phyloP scores from a whole-genome alignment of 2,329 filamentous ascomycete species.

The Dothistroma pini region DNA sequence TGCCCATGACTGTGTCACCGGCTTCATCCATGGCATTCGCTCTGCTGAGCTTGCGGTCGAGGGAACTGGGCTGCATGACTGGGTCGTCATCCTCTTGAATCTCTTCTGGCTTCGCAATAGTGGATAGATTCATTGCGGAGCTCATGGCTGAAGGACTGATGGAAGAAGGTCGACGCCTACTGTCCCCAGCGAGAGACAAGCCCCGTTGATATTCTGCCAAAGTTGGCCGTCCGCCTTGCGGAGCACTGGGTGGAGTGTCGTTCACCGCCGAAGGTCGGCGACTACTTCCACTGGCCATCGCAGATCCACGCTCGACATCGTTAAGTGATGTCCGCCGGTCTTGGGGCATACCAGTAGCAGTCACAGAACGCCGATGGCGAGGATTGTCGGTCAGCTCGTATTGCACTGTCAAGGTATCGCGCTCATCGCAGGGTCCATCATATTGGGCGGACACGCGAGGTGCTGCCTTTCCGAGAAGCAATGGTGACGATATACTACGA shows the following conservation, averaged over 20 bases:
- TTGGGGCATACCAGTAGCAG: not conserved
- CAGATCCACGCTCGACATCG: not conserved
- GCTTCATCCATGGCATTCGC: slow-evolving; percentile 16
- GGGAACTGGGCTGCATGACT: slow-evolving; percentile 1
- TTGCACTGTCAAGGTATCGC: slow-evolving; percentile 7
- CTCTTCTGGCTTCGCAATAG: slow-evolving; percentile 19
- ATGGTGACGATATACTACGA: slow-evolving; percentile 28
- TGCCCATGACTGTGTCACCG: slow-evolving; percentile 28
- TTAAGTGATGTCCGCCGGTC: not conserved
- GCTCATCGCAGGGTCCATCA: slow-evolving; percentile 6
- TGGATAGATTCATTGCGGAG: slow-evolving; percentile 1
- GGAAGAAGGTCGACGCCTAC: slow-evolving; percentile 30
- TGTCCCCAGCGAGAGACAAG: slow-evolving; percentile 28
- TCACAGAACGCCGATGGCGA: slow-evolving; percentile 4
- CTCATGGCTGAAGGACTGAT: not conserved
- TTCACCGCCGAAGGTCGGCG: not conserved
- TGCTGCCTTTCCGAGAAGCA: slow-evolving; percentile 7
- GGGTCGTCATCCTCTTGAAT: slow-evolving; percentile 22
- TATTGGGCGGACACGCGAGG: not conserved
- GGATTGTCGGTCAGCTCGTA: slow-evolving; percentile 12
- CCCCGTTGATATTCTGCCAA: slow-evolving; percentile 30
- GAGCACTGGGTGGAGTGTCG: not conserved
- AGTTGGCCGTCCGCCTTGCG: slow-evolving; percentile 21
- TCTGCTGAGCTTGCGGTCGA: slow-evolving; percentile 20
- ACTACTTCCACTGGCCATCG: not conserved